These are phyloP conservation scores for Phytophthora europaea DNA, from an alignment of 352 stramenopile species.

Conservation along the genomic window DNA sequence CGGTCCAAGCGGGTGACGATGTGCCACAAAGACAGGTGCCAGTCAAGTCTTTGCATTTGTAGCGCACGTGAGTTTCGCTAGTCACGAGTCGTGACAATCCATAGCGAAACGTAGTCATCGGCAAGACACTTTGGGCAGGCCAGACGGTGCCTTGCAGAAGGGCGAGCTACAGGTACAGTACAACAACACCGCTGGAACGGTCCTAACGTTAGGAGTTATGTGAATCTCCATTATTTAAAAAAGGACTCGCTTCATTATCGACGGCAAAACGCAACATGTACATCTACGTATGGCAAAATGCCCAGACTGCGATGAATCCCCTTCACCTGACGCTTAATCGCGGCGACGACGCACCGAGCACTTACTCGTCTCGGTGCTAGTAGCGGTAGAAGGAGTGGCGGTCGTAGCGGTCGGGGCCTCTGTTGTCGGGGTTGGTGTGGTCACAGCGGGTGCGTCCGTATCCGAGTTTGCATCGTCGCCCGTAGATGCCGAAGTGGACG, in stretches of 20 bases:
- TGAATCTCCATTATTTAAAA: too few relatives aligned
- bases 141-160: not conserved
- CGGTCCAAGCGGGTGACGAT: slow-evolving; percentile 15
- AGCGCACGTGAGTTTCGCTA: too few relatives aligned
- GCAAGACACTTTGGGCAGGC: slow-evolving; percentile 17
- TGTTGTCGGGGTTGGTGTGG: slow-evolving; percentile 1
- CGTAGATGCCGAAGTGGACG: slow-evolving; percentile 25
- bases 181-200: slow-evolving; percentile 2
- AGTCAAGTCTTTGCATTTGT: not conserved
- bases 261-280: slow-evolving; percentile 1
- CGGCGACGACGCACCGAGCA: slow-evolving; percentile 31
- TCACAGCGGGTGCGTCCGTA: slow-evolving; percentile 6
- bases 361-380: slow-evolving; percentile 23
- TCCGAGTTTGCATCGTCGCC: slow-evolving; percentile 6
- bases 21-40: slow-evolving; percentile 18
- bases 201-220: too few relatives aligned
- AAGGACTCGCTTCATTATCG: too few relatives aligned
- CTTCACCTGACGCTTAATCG: slow-evolving; percentile 17
- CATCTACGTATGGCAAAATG: slow-evolving; percentile 24
- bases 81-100: too few relatives aligned
- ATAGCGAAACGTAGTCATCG: slow-evolving; percentile 27
- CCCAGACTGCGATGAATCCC: not conserved
- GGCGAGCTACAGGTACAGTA: too few relatives aligned
- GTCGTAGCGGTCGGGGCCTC: not conserved
- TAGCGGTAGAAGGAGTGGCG: slow-evolving; percentile 5